These are phyloP conservation scores for Botrytis medusae DNA, from an alignment of 2,329 filamentous ascomycete species.

Conservation along the genomic window DNA sequence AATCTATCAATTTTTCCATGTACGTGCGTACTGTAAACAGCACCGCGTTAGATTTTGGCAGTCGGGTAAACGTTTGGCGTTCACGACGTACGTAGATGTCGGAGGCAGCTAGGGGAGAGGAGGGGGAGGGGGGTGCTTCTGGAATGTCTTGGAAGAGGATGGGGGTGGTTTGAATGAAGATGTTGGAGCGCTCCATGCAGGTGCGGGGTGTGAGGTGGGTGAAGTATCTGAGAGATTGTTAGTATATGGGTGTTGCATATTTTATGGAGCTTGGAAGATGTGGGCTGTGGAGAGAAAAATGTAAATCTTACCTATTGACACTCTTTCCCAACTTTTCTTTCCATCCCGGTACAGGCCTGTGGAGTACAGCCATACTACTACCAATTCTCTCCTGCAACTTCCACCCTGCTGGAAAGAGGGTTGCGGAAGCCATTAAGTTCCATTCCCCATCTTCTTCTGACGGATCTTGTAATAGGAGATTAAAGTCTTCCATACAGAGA, in stretches of 20 bases:
- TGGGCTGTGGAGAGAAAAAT: not conserved
- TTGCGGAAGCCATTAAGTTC: conserved; percentile 51
- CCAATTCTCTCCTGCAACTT: conserved; percentile 50
- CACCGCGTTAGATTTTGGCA: conserved; percentile 47
- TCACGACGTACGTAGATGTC: conserved; percentile 50
- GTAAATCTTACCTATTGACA: conserved; percentile 43
- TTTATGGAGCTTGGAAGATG: conserved; percentile 24
- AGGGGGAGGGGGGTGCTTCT: conserved; percentile 40
- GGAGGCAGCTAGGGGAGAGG: conserved; percentile 31
- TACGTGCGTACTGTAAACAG: conserved; percentile 52
- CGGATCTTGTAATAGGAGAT: conserved; percentile 46
- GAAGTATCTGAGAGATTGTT: conserved; percentile 43
- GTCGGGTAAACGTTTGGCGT: conserved; percentile 49
- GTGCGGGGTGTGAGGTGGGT: conserved; percentile 45
- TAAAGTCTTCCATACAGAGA: conserved; percentile 53
- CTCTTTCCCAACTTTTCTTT: conserved; percentile 46
- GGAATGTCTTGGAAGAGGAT: conserved; percentile 48
- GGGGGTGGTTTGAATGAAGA: conserved; percentile 50
- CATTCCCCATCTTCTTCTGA: conserved; percentile 45
- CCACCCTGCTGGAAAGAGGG: conserved; percentile 54
- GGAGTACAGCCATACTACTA: conserved; percentile 48
- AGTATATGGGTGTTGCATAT: not conserved
- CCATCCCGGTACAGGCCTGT: conserved; percentile 50
- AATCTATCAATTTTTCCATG: conserved; percentile 44
- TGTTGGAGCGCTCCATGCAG: conserved; percentile 50